Conservation (phyloP, 306 rosid species). For the Urtica urens region DNA sequence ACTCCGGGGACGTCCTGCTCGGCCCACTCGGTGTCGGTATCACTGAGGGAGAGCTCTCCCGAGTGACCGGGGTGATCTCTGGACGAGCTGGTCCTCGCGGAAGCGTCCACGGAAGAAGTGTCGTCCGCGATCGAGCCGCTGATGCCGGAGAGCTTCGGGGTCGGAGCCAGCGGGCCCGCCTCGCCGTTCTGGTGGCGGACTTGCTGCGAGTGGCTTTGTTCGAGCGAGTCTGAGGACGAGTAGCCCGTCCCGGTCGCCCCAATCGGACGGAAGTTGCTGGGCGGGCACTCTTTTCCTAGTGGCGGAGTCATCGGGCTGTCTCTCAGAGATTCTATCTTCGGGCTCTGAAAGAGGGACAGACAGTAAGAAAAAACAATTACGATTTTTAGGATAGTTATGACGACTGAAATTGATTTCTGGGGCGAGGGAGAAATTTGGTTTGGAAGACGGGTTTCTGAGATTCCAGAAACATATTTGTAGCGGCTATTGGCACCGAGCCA, state of each 20-base stretch:
- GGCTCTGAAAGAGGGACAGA: conserved; percentile 64
- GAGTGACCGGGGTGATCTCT: conserved; percentile 71
- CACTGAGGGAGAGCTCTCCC: conserved; percentile 81
- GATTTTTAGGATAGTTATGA: too few relatives aligned
- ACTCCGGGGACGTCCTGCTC: conserved; percentile 98
- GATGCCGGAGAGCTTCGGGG: conserved; percentile 55
- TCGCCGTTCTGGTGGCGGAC: conserved; percentile 46
- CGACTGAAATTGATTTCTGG: too few relatives aligned
- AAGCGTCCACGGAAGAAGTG: conserved; percentile 71
- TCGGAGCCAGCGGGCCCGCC: conserved; percentile 47
- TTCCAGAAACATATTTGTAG: too few relatives aligned
- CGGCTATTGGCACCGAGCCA: too few relatives aligned
- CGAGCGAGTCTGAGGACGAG: conserved; percentile 79
- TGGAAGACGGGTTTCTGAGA: too few relatives aligned
- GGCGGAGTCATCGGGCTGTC: conserved; percentile 89
- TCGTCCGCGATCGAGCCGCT: conserved; percentile 48
- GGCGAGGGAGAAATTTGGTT: too few relatives aligned
- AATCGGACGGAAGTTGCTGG: conserved; percentile 40
- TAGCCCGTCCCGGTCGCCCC: conserved; percentile 64
- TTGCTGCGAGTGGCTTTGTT: conserved; percentile 44
- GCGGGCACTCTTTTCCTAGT: conserved; percentile 49
- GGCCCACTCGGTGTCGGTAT: conserved; percentile 93
- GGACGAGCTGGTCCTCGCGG: conserved; percentile 79
- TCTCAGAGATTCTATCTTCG: conserved; percentile 65
- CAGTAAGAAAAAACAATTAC: too few relatives aligned